Evolutionary conservation across 2,329 filamentous ascomycete species (phyloP).

Genomic region (Colletotrichum graminicola): DNA sequence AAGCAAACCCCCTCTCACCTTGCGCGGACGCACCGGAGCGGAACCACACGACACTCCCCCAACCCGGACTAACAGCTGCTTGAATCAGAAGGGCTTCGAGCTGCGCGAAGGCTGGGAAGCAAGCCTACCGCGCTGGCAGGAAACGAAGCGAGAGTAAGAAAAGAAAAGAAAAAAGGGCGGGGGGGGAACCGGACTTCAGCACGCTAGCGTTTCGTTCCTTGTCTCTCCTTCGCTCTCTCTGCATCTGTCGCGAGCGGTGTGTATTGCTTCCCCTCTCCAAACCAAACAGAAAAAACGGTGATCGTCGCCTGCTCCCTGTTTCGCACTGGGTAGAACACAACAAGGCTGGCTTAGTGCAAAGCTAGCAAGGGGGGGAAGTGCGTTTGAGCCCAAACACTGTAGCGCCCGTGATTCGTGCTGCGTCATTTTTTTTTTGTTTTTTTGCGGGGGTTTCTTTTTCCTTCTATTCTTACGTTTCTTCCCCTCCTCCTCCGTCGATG

Average conservation of each 20-base stretch:
- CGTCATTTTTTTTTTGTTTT: neutral
- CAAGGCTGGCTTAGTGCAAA: constrained; percentile 4
- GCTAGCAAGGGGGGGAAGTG: neutral
- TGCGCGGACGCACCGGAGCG: neutral
- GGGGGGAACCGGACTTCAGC: neutral
- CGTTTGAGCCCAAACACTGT: neutral
- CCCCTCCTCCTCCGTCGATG: neutral
- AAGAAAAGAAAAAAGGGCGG: constrained; percentile 4
- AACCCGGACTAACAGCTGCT: constrained; percentile 20
- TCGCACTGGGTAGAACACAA: constrained; percentile 20
- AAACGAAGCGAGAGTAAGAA: constrained; percentile 10
- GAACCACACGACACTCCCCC: constrained; percentile 9
- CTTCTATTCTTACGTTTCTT: too few relatives aligned
- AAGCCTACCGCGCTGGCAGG: constrained; percentile 7
- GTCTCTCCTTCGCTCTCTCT: neutral
- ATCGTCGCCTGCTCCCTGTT: neutral
- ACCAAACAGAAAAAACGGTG: constrained; percentile 20
- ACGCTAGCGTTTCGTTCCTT: constrained; percentile 30
- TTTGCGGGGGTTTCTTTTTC: neutral
- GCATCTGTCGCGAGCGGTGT: neutral
- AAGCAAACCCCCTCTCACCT: constrained; percentile 8
- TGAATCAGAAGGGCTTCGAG: neutral
- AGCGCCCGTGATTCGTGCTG: constrained; percentile 13
- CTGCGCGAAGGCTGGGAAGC: neutral
- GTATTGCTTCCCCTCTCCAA: neutral